These are phyloP conservation scores for Lentinula sp. DNA, from an alignment of 768 basidiomycete genomes.

Conservation along the genomic window DNA sequence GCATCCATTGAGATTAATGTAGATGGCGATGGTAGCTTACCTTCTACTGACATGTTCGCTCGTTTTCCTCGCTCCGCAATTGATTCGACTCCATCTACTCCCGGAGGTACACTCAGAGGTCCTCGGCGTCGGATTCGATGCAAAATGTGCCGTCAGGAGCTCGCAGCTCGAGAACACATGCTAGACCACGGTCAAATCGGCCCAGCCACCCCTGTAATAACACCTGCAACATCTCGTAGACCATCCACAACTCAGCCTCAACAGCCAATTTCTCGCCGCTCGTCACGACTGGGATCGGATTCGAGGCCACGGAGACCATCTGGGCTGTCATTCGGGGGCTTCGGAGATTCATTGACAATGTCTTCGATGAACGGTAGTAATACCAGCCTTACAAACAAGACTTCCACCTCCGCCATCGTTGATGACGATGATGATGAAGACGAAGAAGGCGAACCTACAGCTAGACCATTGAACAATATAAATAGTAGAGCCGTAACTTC, in stretches of 20 bases:
- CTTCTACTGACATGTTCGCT: slow-evolving; percentile 71
- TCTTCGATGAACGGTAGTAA: slow-evolving; percentile 12
- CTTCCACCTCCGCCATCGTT: no score
- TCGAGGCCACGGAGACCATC: slow-evolving; percentile 27
- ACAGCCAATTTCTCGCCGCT: slow-evolving; percentile 12
- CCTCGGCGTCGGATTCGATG: slow-evolving; percentile 73
- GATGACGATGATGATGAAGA: slow-evolving; percentile 6
- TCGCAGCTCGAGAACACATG: slow-evolving; percentile 92
- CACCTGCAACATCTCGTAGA: slow-evolving; percentile 44
- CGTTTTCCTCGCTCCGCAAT: slow-evolving; percentile 62
- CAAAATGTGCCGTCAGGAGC: slow-evolving; percentile 86
- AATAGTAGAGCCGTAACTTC: background rate
- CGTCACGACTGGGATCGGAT: slow-evolving; percentile 16
- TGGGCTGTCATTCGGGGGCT: slow-evolving; percentile 16
- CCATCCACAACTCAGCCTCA: slow-evolving; percentile 21
- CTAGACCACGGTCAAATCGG: slow-evolving; percentile 81
- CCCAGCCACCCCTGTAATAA: slow-evolving; percentile 48
- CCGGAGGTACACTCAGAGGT: slow-evolving; percentile 35
- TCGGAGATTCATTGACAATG: slow-evolving; percentile 30
- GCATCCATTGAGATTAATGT: background rate
- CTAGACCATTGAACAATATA: slow-evolving; percentile 4
- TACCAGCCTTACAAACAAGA: background rate
- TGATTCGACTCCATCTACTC: slow-evolving; percentile 55
- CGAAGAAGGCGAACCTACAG: slow-evolving; percentile 14
- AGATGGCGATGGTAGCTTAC: slow-evolving; percentile 72